These are phyloP conservation scores for Medicago arabica DNA, from an alignment of 306 rosid species.

Conservation along the genomic window DNA sequence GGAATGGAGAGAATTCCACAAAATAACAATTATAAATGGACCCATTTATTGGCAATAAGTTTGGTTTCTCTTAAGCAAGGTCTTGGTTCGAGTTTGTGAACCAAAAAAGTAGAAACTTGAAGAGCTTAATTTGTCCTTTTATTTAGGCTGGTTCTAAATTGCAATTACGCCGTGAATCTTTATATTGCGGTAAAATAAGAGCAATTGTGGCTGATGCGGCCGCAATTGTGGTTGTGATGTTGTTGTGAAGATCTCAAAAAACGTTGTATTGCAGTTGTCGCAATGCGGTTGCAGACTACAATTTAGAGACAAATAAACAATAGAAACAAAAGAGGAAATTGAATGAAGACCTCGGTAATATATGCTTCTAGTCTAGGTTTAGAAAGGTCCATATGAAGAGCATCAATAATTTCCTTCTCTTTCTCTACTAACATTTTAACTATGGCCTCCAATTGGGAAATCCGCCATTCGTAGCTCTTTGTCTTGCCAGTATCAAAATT, in stretches of 20 bases:
- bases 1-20: background rate
- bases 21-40: background rate
- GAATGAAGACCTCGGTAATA: conserved; percentile 68
- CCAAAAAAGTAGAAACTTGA: background rate
- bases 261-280: too few relatives aligned
- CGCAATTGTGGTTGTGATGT: background rate
- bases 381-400: conserved; percentile 71
- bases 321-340: background rate
- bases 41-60: background rate
- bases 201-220: too few relatives aligned
- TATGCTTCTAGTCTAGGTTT: conserved; percentile 72
- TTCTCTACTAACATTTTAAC: conserved; percentile 70
- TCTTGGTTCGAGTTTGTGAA: background rate
- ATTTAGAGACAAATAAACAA: background rate
- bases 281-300: background rate
- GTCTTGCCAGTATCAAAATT: conserved; percentile 67
- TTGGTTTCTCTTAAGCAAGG: background rate
- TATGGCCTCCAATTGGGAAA: conserved; percentile 68
- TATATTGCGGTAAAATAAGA: background rate
- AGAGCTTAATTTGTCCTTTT: background rate
- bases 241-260: background rate
- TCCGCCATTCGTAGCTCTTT: conserved; percentile 78
- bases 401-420: conserved; percentile 66
- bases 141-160: background rate
- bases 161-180: background rate